phyloP scores from a whole-genome alignment of 306 rosid species.

The Fragaria vesca region DNA sequence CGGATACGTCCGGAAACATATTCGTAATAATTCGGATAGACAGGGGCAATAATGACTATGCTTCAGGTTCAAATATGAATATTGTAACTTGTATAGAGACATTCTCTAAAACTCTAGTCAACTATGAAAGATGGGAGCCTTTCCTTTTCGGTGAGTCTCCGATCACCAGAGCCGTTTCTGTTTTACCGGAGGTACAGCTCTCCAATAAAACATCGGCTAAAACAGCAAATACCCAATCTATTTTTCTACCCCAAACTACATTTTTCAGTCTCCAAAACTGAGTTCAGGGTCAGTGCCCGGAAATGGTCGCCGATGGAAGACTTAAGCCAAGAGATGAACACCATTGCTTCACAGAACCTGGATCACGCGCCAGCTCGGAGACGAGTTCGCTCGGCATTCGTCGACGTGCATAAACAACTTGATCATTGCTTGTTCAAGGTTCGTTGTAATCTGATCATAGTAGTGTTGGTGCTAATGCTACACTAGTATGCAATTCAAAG shows the following conservation, averaged over 20 bases:
- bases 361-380: conserved; percentile 63
- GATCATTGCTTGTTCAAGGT: conserved; percentile 82
- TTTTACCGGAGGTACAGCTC: conserved; percentile 21
- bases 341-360: conserved; percentile 54
- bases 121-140: conserved; percentile 24
- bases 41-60: too few relatives aligned
- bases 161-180: conserved; percentile 22
- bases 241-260: conserved; percentile 4
- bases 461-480: not conserved
- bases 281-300: conserved; percentile 33
- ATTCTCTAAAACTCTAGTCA: not conserved
- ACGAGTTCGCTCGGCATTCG: conserved; percentile 58
- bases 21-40: too few relatives aligned
- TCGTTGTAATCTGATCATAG: conserved; percentile 6
- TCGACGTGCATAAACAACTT: conserved; percentile 46
- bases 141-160: not conserved
- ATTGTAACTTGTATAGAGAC: too few relatives aligned
- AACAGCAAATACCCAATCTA: conserved; percentile 15
- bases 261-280: not conserved
- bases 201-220: conserved; percentile 24
- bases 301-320: conserved; percentile 46
- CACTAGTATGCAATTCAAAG: not conserved
- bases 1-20: too few relatives aligned
- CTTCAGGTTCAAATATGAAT: too few relatives aligned
- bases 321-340: conserved; percentile 48